Base-by-base conservation (phyloP, 176 grass and related monocot species). In the Typha latifolia region DNA sequence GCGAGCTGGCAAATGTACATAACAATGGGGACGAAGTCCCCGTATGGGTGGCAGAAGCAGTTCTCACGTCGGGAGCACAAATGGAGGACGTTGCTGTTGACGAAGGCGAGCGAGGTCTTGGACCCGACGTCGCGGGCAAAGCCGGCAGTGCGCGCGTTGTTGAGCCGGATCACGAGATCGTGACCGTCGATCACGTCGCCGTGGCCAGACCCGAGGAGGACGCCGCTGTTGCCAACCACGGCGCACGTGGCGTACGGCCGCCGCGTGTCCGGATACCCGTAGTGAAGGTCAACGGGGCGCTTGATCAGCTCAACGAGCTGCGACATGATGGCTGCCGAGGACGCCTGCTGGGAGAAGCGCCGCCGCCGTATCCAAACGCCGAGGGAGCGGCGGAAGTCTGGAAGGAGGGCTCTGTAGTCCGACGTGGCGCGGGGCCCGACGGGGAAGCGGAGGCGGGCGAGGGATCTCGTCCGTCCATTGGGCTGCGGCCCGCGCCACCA, bases 31-130 rank as follows among this genome's bases (percentile, higher is more conserved):
- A 79, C 82, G 43, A 14, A 29, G 15, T 68, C 53, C 51, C 82
- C 82, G 71, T 89, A 91, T 0, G 84, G 83, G 70, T 91, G 77
- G 77, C 84, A 91, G 15, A 51, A 61, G 67, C 77, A 91, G 0
- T 69, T 65, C 5, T 64, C 47, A 32, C 55, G 64, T 27, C 65
- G 6, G 3, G 85, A 47, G 80, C 85, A 91, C 19, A 73, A 32
- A 70, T 81, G 83, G 74, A 96, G 85, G 63, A 91, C 73, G 78
- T 91, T 91, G 74, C 80, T 84, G 74, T 96, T 89, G 72, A 96
- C 67, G 86, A 96, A 84, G 13, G 93, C 76, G 20, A 91, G 74
- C 14, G 80, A 79, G 2, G 93, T 91, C 75, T 49, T 78, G 32
- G 82, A 34, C 26, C 85, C 88, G 9, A 91, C 82, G 77, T 89